Evolutionary conservation across 78 protist genomes (phyloP).

Genomic region (Tieghemostelium lacteum): DNA sequence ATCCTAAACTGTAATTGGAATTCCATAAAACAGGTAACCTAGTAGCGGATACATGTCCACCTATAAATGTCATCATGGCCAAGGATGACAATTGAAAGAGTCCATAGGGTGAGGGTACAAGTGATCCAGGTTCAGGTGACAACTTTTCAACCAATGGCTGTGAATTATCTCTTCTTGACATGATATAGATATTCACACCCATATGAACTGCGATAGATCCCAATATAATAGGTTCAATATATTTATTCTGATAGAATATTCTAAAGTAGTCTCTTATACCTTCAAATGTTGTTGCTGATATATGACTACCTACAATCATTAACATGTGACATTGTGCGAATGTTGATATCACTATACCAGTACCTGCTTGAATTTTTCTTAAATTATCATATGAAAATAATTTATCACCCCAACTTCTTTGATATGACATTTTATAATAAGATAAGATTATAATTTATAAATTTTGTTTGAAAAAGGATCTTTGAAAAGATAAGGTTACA

Average conservation of each 20-base stretch:
- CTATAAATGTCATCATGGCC: background rate
- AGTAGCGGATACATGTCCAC: background rate
- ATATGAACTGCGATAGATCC: conserved; percentile 1
- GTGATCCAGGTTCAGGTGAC: background rate
- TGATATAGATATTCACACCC: background rate
- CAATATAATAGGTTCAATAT: background rate
- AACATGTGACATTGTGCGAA: background rate
- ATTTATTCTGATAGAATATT: conserved; percentile 6
- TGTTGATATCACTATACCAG: conserved; percentile 1
- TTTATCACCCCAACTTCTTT: too few species aligned
- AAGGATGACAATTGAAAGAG: background rate
- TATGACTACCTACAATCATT: background rate
- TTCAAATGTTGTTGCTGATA: background rate
- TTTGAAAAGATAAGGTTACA: too few species aligned
- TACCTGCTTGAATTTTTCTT: background rate
- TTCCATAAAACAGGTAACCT: background rate
- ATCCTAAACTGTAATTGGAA: background rate
- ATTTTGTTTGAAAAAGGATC: too few species aligned
- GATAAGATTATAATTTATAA: too few species aligned
- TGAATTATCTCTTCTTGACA: background rate
- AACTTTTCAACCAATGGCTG: background rate
- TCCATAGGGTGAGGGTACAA: conserved; percentile 14
- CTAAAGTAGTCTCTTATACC: conserved; percentile 3
- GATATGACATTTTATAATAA: too few species aligned
- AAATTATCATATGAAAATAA: background rate